phyloP scores from a whole-genome alignment of 768 basidiomycete genomes.

The Suillus weaverae region DNA sequence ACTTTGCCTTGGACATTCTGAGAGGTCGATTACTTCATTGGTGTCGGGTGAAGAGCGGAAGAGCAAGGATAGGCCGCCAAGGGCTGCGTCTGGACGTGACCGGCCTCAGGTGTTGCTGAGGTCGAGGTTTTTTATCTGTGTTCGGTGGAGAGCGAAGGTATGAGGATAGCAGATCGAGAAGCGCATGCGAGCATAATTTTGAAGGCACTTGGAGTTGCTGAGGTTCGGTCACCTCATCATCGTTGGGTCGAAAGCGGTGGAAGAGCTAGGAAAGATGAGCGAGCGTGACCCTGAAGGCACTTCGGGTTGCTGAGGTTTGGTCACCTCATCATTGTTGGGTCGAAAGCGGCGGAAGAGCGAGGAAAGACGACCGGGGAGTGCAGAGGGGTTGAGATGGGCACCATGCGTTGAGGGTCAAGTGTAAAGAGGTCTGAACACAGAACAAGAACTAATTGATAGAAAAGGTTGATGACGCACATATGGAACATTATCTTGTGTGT shows the following conservation, averaged over 20 bases:
- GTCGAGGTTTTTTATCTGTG: neutral
- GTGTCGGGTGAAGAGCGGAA: neutral
- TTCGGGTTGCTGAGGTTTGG: neutral
- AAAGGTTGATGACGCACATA: no score
- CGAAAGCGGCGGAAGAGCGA: no score
- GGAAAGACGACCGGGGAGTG: no score
- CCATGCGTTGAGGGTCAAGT: no score
- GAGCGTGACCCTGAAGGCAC: neutral
- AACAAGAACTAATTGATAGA: no score
- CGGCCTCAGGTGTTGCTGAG: neutral
- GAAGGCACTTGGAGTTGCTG: neutral
- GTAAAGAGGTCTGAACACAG: no score
- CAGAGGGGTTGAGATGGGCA: no score
- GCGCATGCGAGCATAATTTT: neutral
- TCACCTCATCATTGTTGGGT: no score
- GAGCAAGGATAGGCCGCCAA: neutral
- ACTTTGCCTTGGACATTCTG: neutral
- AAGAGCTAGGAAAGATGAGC: no score
- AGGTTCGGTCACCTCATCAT: neutral
- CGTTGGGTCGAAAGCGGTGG: no score
- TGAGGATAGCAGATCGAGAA: neutral
- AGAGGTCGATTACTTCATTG: neutral
- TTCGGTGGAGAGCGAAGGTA: neutral
- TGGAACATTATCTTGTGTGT: no score
- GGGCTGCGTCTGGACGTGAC: neutral